A percentile compares a stretch with the other conserved stretches of the same genome.
phyloP scores from a whole-genome alignment of 768 basidiomycete genomes.

The Tulasnella sp. region DNA sequence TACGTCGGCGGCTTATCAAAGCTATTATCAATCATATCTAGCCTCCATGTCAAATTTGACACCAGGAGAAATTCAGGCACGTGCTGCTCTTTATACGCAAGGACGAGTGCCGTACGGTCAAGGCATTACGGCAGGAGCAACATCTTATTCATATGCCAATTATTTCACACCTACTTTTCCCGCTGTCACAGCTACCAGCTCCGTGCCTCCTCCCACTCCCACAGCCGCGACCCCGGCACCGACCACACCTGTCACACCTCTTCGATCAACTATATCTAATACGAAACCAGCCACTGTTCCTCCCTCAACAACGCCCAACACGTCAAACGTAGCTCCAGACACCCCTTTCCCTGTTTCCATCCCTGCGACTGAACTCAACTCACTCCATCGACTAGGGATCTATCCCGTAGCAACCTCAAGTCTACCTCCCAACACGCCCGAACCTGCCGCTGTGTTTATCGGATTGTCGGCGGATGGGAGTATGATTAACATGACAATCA shows the following conservation, averaged over 20 bases:
- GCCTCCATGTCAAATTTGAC: slow-evolving; percentile 8
- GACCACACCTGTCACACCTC: slow-evolving; percentile 19
- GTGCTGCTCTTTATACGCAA: slow-evolving; percentile 1
- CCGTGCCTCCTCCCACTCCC: slow-evolving; percentile 20
- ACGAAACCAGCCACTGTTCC: slow-evolving; percentile 9
- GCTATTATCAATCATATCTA: slow-evolving; percentile 11
- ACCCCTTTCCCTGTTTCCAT: slow-evolving; percentile 50
- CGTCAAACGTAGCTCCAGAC: slow-evolving; percentile 26
- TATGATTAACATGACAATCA: slow-evolving; percentile 65
- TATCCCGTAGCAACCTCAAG: slow-evolving; percentile 50
- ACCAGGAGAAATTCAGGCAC: background rate
- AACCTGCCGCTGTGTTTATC: slow-evolving; percentile 63
- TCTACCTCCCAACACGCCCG: slow-evolving; percentile 39
- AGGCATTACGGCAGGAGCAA: slow-evolving; percentile 13
- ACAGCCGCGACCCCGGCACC: background rate
- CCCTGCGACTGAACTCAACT: slow-evolving; percentile 43
- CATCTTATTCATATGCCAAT: slow-evolving; percentile 53
- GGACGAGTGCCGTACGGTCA: background rate
- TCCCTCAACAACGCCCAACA: slow-evolving; percentile 24
- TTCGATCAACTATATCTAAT: background rate
- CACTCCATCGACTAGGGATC: slow-evolving; percentile 60
- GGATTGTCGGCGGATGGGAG: slow-evolving; percentile 59
- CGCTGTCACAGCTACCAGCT: slow-evolving; percentile 23
- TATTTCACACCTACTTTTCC: slow-evolving; percentile 35
- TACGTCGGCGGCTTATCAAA: slow-evolving; percentile 7